These are phyloP conservation scores for Botrytis byssoidea DNA, from an alignment of 2,329 filamentous ascomycete species.

Conservation along the genomic window DNA sequence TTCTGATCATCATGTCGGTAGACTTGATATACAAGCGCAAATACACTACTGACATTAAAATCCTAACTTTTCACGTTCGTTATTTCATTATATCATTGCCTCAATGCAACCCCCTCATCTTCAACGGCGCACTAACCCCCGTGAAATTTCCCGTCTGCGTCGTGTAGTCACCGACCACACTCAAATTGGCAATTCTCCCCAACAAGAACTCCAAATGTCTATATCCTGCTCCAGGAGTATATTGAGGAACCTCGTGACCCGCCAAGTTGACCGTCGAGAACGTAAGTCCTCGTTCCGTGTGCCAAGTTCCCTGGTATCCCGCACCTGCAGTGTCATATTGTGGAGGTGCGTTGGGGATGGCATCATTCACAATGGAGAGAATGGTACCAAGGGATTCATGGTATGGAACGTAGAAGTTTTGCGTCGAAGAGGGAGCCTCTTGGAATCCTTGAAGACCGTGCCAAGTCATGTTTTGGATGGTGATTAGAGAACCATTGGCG, in stretches of 20 bases:
- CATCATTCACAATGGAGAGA: slow-evolving; percentile 25
- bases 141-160: slow-evolving; percentile 35
- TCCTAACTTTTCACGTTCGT: neutral
- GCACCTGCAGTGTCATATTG: slow-evolving; percentile 35
- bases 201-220: slow-evolving; percentile 61
- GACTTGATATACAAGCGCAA: neutral
- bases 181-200: slow-evolving; percentile 53
- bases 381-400: slow-evolving; percentile 56
- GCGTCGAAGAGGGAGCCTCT: slow-evolving; percentile 24
- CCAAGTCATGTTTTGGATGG: slow-evolving; percentile 73
- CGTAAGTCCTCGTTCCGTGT: slow-evolving; percentile 63
- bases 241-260: slow-evolving; percentile 57
- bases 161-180: slow-evolving; percentile 33
- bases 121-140: slow-evolving; percentile 24
- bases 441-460: slow-evolving; percentile 64
- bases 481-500: slow-evolving; percentile 60
- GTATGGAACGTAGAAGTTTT: slow-evolving; percentile 36
- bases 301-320: slow-evolving; percentile 48
- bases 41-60: neutral
- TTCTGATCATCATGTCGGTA: neutral
- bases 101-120: slow-evolving; percentile 10
- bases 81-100: neutral
- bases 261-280: slow-evolving; percentile 53
- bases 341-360: slow-evolving; percentile 22
- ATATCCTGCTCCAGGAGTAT: slow-evolving; percentile 56